Base-by-base conservation (phyloP, 2,329 filamentous ascomycete species). In the Aureobasidium musti region DNA sequence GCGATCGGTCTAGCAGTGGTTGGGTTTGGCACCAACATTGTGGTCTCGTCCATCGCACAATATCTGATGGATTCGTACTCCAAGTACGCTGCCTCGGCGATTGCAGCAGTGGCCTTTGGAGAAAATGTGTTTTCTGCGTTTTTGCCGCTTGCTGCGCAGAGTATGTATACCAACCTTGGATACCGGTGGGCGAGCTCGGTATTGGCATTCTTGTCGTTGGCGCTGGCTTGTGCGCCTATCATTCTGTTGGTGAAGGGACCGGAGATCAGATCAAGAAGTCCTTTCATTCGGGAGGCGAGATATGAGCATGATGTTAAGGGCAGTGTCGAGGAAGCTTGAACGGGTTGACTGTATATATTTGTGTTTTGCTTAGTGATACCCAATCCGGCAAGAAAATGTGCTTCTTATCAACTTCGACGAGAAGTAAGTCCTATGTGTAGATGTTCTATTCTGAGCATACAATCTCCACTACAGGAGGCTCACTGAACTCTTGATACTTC, bases 61-160 rank as follows among this genome's bases (percentile, higher is more conserved):
- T 85, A 85, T 61, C 74, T 84, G 17, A 77, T 81, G 1, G 83
- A 84, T 70, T 76, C 80, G 2, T 85, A 84, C 67, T 74, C 72
- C 8, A 79, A 79, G 59, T 84, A 82, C 67, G 81, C 82, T 4
- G 82, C 78, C 0, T 82, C 79, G 41, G 81, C 82, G 0, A 77
- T 84, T 30, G 82, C 80, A 4, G 82, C 80, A 0, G 77, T 82
- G 3, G 81, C 79, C 0, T 77, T 82, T 47, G 77, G 80, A 4
- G 83, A 84, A 72, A 84, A 84, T 65, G 69, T 79, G 4, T 78
- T 82, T 49, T 79, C 81, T 1, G 82, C 77, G 0, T 80, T 83
- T 50, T 69, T 84, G 65, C 82, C 82, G 0, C 70, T 85, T 26
- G 80, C 81, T 0, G 78, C 80, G 21, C 75, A 78, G 67, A 77